Evolutionary conservation across 306 rosid species (phyloP), one percentile per base, ranked within the genome.

Genomic region (Cucurbita maxima): DNA sequence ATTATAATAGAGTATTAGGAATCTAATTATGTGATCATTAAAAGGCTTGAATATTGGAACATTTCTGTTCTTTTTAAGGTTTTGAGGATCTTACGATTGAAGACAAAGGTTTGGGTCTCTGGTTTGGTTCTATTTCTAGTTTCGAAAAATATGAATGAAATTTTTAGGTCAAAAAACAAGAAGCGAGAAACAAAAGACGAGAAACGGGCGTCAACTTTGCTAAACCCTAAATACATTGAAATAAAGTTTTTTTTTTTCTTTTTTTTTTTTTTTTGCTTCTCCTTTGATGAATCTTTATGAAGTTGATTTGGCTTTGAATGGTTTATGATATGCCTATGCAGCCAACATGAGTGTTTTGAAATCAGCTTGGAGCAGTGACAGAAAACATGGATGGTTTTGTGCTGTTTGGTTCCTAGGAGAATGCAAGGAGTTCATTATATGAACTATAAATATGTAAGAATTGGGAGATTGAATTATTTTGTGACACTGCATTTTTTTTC

Each of bases 281-380:
- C 44, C 8, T 41, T 41, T 41, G 7, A 41, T 41, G 44, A 41
- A 41, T 41, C 44, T 6, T 41, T 41, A 1, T 43, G 50, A 45
- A 64, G 36, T 41, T n/a, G 4, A 41, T 43, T 64, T 41, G 5
- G 13, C 20, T 44, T 43, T 44, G 34, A 43, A 43, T 12, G 4
- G 43, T 22, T 15, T 7, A 22, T 25, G 14, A 50, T 50, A 30
- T 69, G 73, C 5, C 6, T 37, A 9, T 66, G 74, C 74, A 70
- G 74, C 47, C 59, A 70, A 70, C 16, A 34, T 8, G 58, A 70
- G 59, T 25, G 74, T 51, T 69, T 70, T 47, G 58, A 30, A 34
- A 50, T 70, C 74, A 70, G 45, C 74, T 70, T 70, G 74, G 74
- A 70, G 74, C 13, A 12, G 58, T 48, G 74, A 34, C 14, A 70